phyloP scores from a whole-genome alignment of 1,284 basidiomycete species.

The Moesziomyces sp. region DNA sequence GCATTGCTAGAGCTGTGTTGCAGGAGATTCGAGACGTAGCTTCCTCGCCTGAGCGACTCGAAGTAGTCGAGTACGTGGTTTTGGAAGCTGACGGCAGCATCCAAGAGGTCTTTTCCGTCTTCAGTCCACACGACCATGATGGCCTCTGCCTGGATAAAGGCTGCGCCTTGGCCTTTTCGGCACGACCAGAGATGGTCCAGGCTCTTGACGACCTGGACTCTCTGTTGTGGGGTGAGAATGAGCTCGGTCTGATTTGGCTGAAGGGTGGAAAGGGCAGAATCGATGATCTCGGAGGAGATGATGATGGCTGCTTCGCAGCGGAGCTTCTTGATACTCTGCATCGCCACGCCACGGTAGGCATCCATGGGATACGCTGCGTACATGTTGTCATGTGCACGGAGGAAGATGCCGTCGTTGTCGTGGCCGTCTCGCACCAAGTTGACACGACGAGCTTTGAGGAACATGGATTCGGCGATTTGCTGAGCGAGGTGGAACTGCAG shows the following conservation, averaged over 20 bases:
- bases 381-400: constrained; percentile 21
- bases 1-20: constrained; percentile 15
- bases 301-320: constrained; percentile 81
- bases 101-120: constrained; percentile 70
- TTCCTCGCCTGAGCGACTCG: constrained; percentile 22
- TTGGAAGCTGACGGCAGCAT: constrained; percentile 24
- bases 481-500: constrained; percentile 32
- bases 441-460: constrained; percentile 30
- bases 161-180: constrained; percentile 83
- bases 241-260: constrained; percentile 63
- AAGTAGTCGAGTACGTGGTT: constrained; percentile 34
- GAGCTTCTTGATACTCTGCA: constrained; percentile 71
- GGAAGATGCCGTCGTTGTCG: constrained; percentile 32
- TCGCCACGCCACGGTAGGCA: constrained; percentile 72
- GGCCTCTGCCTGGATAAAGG: constrained; percentile 82
- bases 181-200: constrained; percentile 76
- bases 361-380: constrained; percentile 29
- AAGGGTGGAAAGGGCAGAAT: constrained; percentile 74
- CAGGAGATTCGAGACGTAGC: constrained; percentile 15
- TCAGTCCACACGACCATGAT: constrained; percentile 82
- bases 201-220: constrained; percentile 68
- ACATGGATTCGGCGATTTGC: constrained; percentile 32
- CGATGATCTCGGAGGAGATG: constrained; percentile 79
- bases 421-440: constrained; percentile 20
- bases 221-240: constrained; percentile 36